A percentile compares a stretch with the other conserved stretches of the same genome.
Evolutionary conservation across 2,329 filamentous ascomycete species (phyloP).

Genomic region (Aspergillus quadricinctus): DNA sequence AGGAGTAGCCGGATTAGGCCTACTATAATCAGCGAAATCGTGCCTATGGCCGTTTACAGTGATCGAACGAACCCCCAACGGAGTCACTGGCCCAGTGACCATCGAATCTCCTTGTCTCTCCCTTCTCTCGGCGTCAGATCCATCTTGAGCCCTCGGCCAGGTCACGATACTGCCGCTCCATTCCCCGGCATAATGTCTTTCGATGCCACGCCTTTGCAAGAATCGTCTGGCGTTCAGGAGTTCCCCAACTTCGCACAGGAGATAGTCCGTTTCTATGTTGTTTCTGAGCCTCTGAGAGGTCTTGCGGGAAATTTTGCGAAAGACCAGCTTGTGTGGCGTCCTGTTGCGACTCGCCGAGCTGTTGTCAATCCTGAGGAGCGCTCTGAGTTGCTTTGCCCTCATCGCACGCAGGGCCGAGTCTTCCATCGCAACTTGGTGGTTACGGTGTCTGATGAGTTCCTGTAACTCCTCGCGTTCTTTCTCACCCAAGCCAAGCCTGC

Average conservation of each 20-base stretch:
- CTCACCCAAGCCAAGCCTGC: constrained; percentile 22
- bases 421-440: constrained; percentile 27
- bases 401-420: constrained; percentile 27
- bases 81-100: not conserved
- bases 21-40: not conserved
- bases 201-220: constrained; percentile 25
- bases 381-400: constrained; percentile 30
- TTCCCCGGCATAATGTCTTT: constrained; percentile 26
- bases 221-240: constrained; percentile 29
- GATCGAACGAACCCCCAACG: not conserved
- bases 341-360: constrained; percentile 18
- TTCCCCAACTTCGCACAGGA: constrained; percentile 27
- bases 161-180: constrained; percentile 29
- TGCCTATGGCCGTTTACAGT: not conserved
- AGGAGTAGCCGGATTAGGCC: not conserved
- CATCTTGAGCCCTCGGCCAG: constrained; percentile 5
- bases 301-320: constrained; percentile 21
- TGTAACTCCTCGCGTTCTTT: constrained; percentile 19
- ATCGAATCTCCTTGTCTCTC: constrained; percentile 11
- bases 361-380: constrained; percentile 31
- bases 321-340: constrained; percentile 25
- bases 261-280: constrained; percentile 16
- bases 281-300: constrained; percentile 11
- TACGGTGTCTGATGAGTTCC: constrained; percentile 13
- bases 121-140: constrained; percentile 9